phyloP scores from a whole-genome alignment of 1,284 basidiomycete genomes.

The Porodaedalea pini region DNA sequence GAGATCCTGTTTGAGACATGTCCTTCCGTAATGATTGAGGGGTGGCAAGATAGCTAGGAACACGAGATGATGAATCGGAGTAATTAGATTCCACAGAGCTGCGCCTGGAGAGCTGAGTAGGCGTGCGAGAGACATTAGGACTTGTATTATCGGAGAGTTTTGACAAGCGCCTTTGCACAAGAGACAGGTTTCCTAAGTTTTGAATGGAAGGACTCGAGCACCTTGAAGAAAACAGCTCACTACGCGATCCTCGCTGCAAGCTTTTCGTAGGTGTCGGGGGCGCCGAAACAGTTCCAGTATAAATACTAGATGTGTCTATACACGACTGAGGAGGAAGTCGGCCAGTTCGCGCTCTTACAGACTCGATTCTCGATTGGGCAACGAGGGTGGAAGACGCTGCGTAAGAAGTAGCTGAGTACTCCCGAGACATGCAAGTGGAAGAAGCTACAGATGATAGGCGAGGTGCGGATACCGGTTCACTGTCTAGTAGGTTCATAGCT shows the following conservation, averaged over 20 bases:
- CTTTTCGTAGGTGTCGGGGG: constrained; percentile 23
- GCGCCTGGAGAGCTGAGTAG: constrained; percentile 8
- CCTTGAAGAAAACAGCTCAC: constrained; percentile 25
- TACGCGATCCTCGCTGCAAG: constrained; percentile 22
- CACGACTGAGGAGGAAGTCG: background rate
- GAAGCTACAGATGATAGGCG: background rate
- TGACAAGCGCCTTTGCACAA: constrained; percentile 51
- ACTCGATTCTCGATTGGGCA: background rate
- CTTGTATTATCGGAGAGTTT: constrained; percentile 17
- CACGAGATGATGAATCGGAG: background rate
- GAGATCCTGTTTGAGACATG: background rate
- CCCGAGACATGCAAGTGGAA: background rate
- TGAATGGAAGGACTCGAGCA: constrained; percentile 48
- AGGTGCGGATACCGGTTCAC: background rate
- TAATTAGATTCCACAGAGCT: constrained; percentile 14
- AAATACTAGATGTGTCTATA: background rate
- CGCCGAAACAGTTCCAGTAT: background rate
- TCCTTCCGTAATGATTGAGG: constrained; percentile 3
- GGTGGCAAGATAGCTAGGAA: constrained; percentile 5
- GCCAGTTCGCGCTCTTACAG: background rate
- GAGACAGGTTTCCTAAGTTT: constrained; percentile 46
- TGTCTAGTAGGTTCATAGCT: background rate
- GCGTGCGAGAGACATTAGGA: background rate
- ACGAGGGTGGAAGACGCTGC: background rate
- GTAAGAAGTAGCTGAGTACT: background rate